phyloP scores from a whole-genome alignment of 106 monocot species.

The Dendrobium nobile region DNA sequence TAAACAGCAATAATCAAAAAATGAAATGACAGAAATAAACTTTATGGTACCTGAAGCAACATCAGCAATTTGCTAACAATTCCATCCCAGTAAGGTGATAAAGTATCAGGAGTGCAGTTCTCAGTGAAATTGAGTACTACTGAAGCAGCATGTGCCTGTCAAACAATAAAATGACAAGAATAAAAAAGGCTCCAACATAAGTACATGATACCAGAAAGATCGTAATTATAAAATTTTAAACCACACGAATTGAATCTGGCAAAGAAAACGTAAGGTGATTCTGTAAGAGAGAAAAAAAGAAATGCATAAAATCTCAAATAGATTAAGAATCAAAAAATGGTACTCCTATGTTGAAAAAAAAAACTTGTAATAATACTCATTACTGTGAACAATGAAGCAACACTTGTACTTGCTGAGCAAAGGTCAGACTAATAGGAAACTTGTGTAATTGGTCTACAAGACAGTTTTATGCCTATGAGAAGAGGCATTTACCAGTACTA shows the following conservation, averaged over 20 bases:
- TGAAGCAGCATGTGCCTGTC: constrained; percentile 92
- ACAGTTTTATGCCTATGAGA: too few relatives aligned
- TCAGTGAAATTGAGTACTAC: constrained; percentile 95
- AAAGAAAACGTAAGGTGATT: too few relatives aligned
- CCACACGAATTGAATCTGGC: not conserved
- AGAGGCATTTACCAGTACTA: too few relatives aligned
- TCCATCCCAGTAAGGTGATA: constrained; percentile 90
- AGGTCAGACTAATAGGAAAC: too few relatives aligned
- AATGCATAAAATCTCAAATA: too few relatives aligned
- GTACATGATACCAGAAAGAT: not conserved
- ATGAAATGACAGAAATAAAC: not conserved
- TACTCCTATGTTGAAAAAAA: too few relatives aligned
- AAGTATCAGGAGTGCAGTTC: constrained; percentile 86
- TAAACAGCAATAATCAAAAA: not conserved
- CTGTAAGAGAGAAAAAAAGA: too few relatives aligned
- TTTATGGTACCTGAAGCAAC: constrained; percentile 56
- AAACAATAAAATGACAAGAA: not conserved
- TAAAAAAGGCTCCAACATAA: not conserved
- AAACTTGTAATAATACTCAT: too few relatives aligned
- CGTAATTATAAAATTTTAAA: not conserved
- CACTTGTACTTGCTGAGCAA: too few relatives aligned
- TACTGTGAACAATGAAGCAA: too few relatives aligned
- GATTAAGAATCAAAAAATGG: too few relatives aligned
- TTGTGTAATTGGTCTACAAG: too few relatives aligned
- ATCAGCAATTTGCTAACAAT: constrained; percentile 90